Conservation (phyloP, 257 asterid species). For the Rauvolfia tetraphylla region DNA sequence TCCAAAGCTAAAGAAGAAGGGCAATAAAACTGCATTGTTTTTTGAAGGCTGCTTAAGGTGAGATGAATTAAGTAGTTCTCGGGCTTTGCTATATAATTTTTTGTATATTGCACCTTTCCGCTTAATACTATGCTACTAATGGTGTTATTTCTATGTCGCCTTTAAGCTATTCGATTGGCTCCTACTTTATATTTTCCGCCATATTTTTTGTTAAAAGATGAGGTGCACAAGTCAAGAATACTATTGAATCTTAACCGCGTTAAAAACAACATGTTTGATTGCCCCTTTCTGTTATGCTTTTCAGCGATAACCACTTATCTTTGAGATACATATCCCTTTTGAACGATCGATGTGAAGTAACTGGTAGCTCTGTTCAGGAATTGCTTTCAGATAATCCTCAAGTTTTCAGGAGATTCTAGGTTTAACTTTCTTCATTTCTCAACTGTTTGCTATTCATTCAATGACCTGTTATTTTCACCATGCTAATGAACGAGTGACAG, state of each 20-base stretch:
- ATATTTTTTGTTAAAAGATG: neutral
- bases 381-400: neutral
- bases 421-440: neutral
- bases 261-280: too few relatives aligned
- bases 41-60: slow-evolving; percentile 97
- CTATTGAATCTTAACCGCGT: neutral
- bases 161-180: neutral
- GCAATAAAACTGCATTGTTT: slow-evolving; percentile 62
- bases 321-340: neutral
- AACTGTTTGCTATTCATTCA: neutral
- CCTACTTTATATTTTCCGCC: neutral
- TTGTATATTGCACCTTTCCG: neutral
- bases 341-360: neutral
- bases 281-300: neutral
- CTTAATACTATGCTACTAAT: neutral
- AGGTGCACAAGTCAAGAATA: neutral
- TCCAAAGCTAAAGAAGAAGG: slow-evolving; percentile 67
- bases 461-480: neutral
- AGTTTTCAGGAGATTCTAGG: neutral
- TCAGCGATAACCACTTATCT: neutral
- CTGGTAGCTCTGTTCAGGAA: neutral
- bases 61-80: slow-evolving; percentile 1
- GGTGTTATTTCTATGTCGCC: neutral
- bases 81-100: neutral
- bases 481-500: neutral